A percentile compares a stretch with the other conserved stretches of the same genome.
Conservation (phyloP, 768 basidiomycete species). For the Phanerodontia chrysosporium region DNA sequence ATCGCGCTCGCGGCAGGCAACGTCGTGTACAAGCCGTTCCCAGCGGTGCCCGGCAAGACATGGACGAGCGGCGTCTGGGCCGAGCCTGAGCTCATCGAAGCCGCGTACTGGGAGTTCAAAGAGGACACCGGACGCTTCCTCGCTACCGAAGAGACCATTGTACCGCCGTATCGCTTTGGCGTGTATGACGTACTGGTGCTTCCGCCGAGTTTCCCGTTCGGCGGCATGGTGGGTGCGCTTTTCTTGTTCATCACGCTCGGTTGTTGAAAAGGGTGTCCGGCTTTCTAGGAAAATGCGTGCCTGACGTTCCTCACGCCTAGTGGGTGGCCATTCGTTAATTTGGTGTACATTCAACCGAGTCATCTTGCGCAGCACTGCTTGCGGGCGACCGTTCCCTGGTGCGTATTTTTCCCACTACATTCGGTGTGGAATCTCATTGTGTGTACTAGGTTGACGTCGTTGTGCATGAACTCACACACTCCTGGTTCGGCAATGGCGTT, state of each 20-base stretch:
- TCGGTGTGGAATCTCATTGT: too few species aligned
- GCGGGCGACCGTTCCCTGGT: constrained; percentile 80
- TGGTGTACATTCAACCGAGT: not conserved
- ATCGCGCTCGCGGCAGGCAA: constrained; percentile 89
- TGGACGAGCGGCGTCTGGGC: constrained; percentile 91
- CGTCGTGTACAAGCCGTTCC: constrained; percentile 66
- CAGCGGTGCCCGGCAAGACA: constrained; percentile 50
- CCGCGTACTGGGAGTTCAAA: constrained; percentile 81
- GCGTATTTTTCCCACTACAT: not conserved
- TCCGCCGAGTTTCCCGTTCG: constrained; percentile 90
- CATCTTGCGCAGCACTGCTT: constrained; percentile 55
- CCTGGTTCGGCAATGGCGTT: constrained; percentile 89
- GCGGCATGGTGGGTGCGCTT: constrained; percentile 63
- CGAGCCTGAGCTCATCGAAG: constrained; percentile 78
- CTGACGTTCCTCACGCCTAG: constrained; percentile 87
- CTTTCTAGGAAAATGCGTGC: constrained; percentile 78
- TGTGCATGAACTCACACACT: constrained; percentile 82
- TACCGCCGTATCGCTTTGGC: constrained; percentile 75
- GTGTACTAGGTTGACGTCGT: constrained; percentile 61
- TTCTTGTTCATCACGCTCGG: not conserved
- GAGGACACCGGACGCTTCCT: constrained; percentile 84
- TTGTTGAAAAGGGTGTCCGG: not conserved
- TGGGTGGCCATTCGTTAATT: constrained; percentile 27
- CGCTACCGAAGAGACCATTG: constrained; percentile 67
- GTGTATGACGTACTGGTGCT: constrained; percentile 88